Evolutionary conservation across 495 filamentous ascomycete genomes (phyloP), one percentile per base, ranked within the genome.

Genomic region (Aspergillus ellipticus): DNA sequence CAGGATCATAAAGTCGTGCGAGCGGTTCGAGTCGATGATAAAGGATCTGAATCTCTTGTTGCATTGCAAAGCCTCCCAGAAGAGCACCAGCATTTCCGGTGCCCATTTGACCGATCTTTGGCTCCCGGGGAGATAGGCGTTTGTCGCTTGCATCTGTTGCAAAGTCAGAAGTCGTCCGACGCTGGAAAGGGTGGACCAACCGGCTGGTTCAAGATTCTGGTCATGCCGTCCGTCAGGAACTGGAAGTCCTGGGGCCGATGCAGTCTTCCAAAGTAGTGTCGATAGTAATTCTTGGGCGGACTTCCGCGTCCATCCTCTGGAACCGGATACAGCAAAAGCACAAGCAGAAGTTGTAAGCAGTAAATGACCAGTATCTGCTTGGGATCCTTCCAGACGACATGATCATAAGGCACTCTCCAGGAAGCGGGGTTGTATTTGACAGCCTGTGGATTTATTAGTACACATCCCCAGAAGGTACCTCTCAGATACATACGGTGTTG

Each of bases 21-120:
- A 88, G 37, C 92, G 80, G 60, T 96, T 91, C 0, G 94, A 97
- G 60, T 97, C 94, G 57, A 97, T 92, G 65, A 99, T 93, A 71
- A 96, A 99, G 1, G 91, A 93, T 47, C 95, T 79, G 73, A 99
- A 97, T 47, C 95, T 82, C 74, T 96, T 97, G 71, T 99, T 99
- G 79, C 93, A 97, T 69, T 99, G 94, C 24, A 96, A 81, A 7
- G 89, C 82, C 73, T 99, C 94, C 94, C 94, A 99, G 68, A 97
- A 99, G 2, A 99, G 82, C 80, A 97, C 92, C 35, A 97, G 84
- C 77, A 96, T 96, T 70, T 99, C 94, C 7, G 95, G 92, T 2
- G 92, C 90, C 80, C 92, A 96, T 70, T 88, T 90, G 54, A 91
- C 73, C 0, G 87, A 82, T 53, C 84, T 82, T 61, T 96, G 89